These are phyloP conservation scores for Phytophthora syringae DNA, from an alignment of 352 stramenopile species.

Conservation along the genomic window DNA sequence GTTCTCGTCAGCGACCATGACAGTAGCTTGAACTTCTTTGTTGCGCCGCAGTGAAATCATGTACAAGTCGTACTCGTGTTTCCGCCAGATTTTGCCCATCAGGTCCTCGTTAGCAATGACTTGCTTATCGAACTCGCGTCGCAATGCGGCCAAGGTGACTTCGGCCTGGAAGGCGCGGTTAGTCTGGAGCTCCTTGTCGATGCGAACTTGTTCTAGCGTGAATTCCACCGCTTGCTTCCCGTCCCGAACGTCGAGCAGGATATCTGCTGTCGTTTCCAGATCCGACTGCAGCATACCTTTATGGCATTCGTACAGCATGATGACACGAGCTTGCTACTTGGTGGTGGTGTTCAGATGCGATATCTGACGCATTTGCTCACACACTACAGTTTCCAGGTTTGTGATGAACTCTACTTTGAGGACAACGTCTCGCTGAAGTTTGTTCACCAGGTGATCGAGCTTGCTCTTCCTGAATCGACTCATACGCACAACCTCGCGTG, in stretches of 20 bases:
- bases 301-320: constrained; percentile 51
- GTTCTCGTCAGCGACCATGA: constrained; percentile 36
- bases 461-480: constrained; percentile 75
- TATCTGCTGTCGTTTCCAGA: constrained; percentile 43
- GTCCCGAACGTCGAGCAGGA: constrained; percentile 26
- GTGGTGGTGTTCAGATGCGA: constrained; percentile 46
- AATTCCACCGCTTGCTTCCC: constrained; percentile 31
- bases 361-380: constrained; percentile 60
- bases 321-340: constrained; percentile 48
- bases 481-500: constrained; percentile 55
- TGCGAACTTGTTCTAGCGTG: constrained; percentile 42
- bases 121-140: constrained; percentile 60
- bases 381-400: constrained; percentile 63
- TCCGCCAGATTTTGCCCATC: constrained; percentile 54
- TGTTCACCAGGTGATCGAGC: constrained; percentile 64
- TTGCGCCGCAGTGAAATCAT: constrained; percentile 67
- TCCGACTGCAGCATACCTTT: constrained; percentile 61
- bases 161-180: constrained; percentile 57
- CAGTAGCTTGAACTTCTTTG: constrained; percentile 66
- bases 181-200: constrained; percentile 51
- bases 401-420: constrained; percentile 52
- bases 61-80: constrained; percentile 66
- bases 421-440: constrained; percentile 60
- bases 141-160: constrained; percentile 43
- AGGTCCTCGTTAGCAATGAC: constrained; percentile 61